These are phyloP conservation scores for Gossypium schwendimanii DNA, from an alignment of 441 rosid species.

Conservation along the genomic window DNA sequence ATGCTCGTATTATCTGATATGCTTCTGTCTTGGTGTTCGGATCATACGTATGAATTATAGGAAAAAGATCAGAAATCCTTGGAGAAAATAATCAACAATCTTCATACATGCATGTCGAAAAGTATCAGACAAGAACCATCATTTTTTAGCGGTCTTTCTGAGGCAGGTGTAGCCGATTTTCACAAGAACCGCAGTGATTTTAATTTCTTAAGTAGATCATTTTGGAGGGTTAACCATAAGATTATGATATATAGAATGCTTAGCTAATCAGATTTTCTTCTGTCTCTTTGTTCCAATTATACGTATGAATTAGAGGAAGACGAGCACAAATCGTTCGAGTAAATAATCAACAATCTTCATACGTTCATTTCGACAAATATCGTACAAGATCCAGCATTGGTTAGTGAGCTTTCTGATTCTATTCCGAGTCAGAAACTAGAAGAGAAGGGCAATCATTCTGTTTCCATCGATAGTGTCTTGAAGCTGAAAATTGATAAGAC, in stretches of 20 bases:
- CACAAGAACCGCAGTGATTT: too few relatives aligned
- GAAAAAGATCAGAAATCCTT: slow-evolving; percentile 47
- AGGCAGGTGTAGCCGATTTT: too few relatives aligned
- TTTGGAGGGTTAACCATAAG: too few relatives aligned
- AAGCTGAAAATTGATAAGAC: too few relatives aligned
- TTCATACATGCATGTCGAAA: slow-evolving; percentile 43
- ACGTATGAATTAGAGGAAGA: slow-evolving; percentile 40
- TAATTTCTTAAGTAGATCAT: too few relatives aligned
- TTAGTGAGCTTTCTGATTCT: slow-evolving; percentile 18
- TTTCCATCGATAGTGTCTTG: background rate
- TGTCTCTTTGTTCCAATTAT: slow-evolving; percentile 45
- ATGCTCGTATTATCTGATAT: slow-evolving; percentile 58
- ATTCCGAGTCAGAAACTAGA: too few relatives aligned
- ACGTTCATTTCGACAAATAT: slow-evolving; percentile 40
- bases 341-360: slow-evolving; percentile 46
- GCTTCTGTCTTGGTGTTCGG: slow-evolving; percentile 53
- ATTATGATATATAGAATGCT: slow-evolving; percentile 42
- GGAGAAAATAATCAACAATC: slow-evolving; percentile 47
- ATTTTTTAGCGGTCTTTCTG: slow-evolving; percentile 18
- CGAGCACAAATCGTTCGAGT: slow-evolving; percentile 46
- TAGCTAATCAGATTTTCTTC: slow-evolving; percentile 62
- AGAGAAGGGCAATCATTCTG: background rate
- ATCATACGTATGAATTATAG: slow-evolving; percentile 39
- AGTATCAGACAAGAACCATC: slow-evolving; percentile 31
- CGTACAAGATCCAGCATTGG: slow-evolving; percentile 24